Conservation (phyloP, 176 grass and related monocot genomes). For the Chloris gayana region DNA sequence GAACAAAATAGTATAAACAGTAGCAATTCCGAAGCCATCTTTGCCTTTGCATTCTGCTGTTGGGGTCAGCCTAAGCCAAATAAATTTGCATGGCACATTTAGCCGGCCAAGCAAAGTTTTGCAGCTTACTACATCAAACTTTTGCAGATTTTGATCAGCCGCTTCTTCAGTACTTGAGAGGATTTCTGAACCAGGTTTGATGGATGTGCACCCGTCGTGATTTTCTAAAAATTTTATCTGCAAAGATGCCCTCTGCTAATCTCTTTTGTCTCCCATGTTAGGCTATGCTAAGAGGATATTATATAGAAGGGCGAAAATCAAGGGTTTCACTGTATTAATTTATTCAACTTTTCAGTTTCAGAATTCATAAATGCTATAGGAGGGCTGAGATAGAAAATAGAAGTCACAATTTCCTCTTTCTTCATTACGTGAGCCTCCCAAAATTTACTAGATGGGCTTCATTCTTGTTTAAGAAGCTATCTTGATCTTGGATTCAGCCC, state of each 20-base stretch:
- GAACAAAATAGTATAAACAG: too few relatives aligned
- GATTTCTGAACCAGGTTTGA: too few relatives aligned
- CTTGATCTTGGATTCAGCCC: background rate
- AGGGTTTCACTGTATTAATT: background rate
- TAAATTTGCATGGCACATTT: too few relatives aligned
- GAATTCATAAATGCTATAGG: background rate
- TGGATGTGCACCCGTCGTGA: too few relatives aligned
- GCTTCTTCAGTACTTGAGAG: too few relatives aligned
- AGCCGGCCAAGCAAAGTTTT: too few relatives aligned
- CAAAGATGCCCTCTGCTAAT: background rate
- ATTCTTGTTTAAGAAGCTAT: background rate
- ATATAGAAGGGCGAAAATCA: conserved; percentile 7
- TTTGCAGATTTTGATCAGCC: too few relatives aligned
- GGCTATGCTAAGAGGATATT: background rate
- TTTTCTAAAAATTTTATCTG: too few relatives aligned
- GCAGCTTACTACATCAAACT: background rate
- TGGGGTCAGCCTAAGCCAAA: too few relatives aligned
- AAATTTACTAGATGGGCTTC: conserved; percentile 4
- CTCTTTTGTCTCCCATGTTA: conserved; percentile 11
- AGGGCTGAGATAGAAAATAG: background rate
- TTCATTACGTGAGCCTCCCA: background rate
- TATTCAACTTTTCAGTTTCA: background rate
- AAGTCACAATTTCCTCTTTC: background rate
- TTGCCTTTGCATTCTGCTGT: too few relatives aligned
- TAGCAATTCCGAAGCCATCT: too few relatives aligned